Evolutionary conservation across 2,329 filamentous ascomycete genomes (phyloP).

Genomic region (Xylariaceae sp.): DNA sequence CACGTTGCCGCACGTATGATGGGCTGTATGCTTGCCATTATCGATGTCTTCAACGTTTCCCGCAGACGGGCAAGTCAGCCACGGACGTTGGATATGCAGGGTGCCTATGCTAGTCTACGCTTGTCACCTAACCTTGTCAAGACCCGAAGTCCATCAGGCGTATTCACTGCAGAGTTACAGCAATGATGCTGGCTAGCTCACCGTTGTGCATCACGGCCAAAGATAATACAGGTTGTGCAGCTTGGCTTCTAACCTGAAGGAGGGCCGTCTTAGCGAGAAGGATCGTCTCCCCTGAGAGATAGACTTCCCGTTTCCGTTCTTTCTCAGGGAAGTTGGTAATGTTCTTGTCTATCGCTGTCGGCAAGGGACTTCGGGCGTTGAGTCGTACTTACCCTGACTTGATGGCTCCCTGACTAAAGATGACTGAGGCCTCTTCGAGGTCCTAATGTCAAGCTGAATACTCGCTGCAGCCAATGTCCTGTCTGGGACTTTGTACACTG

Average conservation of each 20-base stretch:
- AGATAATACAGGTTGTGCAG: slow-evolving; percentile 6
- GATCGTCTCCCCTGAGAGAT: slow-evolving; percentile 8
- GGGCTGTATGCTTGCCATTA: slow-evolving; percentile 7
- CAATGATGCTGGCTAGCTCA: slow-evolving; percentile 4
- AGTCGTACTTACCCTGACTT: too few species aligned
- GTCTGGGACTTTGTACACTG: neutral
- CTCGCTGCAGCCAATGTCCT: neutral
- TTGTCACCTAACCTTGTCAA: too few species aligned
- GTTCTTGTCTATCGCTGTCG: too few species aligned
- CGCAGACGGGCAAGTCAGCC: slow-evolving; percentile 6
- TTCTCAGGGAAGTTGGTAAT: too few species aligned
- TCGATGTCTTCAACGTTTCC: slow-evolving; percentile 1
- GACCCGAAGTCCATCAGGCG: too few species aligned
- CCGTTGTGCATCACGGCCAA: neutral
- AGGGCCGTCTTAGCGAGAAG: slow-evolving; percentile 10
- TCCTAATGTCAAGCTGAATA: too few species aligned
- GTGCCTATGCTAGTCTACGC: slow-evolving; percentile 2
- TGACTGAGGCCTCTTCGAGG: too few species aligned
- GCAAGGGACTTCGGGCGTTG: too few species aligned
- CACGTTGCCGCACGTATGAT: slow-evolving; percentile 7
- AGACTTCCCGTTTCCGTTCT: neutral
- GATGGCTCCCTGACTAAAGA: too few species aligned
- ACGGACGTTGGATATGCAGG: slow-evolving; percentile 2
- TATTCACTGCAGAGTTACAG: too few species aligned
- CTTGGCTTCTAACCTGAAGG: slow-evolving; percentile 8